These are phyloP conservation scores for Sherardia arvensis DNA, from an alignment of 257 asterid species.

Conservation along the genomic window DNA sequence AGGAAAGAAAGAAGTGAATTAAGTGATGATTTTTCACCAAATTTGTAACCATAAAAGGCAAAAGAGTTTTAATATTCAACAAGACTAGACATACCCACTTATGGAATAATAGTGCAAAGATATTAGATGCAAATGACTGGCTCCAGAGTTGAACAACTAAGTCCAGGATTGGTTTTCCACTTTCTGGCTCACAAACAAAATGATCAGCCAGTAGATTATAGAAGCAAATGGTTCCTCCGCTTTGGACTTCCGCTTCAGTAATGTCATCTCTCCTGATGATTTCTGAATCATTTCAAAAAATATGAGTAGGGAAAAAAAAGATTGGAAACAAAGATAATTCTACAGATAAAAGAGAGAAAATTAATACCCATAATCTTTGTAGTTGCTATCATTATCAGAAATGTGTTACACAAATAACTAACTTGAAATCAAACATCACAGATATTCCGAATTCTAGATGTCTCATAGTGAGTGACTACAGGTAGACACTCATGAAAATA, in stretches of 20 bases:
- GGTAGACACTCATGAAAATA: not conserved
- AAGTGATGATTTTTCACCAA: not conserved
- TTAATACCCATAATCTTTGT: not conserved
- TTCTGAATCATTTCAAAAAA: constrained; percentile 32
- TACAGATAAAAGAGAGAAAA: not conserved
- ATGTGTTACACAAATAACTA: not conserved
- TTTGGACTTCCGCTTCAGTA: constrained; percentile 32
- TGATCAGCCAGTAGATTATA: constrained; percentile 72
- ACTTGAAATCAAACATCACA: not conserved
- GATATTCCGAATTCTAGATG: not conserved
- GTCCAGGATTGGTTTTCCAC: constrained; percentile 55
- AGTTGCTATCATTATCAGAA: not conserved
- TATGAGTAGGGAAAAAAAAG: not conserved
- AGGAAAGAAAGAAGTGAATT: not conserved
- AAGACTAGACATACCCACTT: constrained; percentile 65
- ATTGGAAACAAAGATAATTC: not conserved
- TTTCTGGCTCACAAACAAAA: constrained; percentile 51
- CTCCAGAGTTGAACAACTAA: constrained; percentile 82
- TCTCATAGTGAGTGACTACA: not conserved
- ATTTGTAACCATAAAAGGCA: not conserved
- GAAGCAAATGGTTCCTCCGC: constrained; percentile 65
- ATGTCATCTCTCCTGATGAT: constrained; percentile 60
- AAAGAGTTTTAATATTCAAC: not conserved
- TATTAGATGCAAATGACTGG: constrained; percentile 87
- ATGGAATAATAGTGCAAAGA: constrained; percentile 73